Evolutionary conservation across 2,329 filamentous ascomycete species (phyloP), one percentile per base, ranked within the genome.

Genomic region (Pseudomassariella vexata): DNA sequence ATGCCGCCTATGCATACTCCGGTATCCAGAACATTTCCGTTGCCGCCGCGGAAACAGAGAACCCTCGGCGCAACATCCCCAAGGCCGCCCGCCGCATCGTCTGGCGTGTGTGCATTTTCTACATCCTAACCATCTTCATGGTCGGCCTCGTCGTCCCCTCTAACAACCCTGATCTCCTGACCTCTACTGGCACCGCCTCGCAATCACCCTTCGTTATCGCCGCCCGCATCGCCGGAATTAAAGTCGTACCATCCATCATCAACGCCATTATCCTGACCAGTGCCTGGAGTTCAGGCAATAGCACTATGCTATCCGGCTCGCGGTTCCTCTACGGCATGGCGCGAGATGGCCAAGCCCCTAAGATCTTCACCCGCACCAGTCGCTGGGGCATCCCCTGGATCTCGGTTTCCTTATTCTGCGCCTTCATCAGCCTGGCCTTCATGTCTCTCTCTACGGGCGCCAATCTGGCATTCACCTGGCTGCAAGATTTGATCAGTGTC

Each of bases 181-280:
- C 54, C 1, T 45, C 48, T 1, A 41, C 47, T 2, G 55, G 51
- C 6, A 59, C 57, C 11, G 56, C 54, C 9, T 55, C 58, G 3
- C n/a, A n/a, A n/a, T 72, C 66, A 5, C 71, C 71, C 1, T 75
- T 68, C 53, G 70, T 72, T 23, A 68, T 74, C 29, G 68, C 65
- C 6, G 65, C 68, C 16, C 48, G 54, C 20, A 51, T 60, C 34
- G 56, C 62, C 0, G 61, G 64, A n/a, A 70, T 69, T 24, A 45
- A 44, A 8, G 57, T 48, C 10, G 41, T 61, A 3, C 49, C 47
- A 8, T 56, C 49, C 5, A 46, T 65, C 17, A 56, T 65, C 36
- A 64, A 65, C 39, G 58, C 53, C 9, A 47, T 57, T 8, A 49
- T 65, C 12, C 49, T 63, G 17, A 55, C 50, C 11, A 62, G 58